A percentile compares a stretch with the other conserved stretches of the same genome.
Conservation (phyloP, 2,329 filamentous ascomycete genomes). For the Incumbomyces delicatus region DNA sequence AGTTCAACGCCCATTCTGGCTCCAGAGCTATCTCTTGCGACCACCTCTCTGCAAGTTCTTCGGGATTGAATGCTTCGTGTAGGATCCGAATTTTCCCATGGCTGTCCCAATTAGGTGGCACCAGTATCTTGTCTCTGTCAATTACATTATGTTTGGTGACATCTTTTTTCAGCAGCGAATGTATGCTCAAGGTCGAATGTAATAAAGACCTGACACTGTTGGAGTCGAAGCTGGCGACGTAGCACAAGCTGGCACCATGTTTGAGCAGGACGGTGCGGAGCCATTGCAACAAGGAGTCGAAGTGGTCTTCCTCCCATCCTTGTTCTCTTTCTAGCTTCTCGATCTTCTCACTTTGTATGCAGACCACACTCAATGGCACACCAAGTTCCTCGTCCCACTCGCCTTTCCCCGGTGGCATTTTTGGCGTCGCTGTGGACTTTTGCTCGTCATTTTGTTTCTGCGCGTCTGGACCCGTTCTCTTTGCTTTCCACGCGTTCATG, state of each 20-base stretch:
- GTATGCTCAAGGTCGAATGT: conserved; percentile 78
- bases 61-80: conserved; percentile 83
- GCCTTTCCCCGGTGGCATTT: conserved; percentile 63
- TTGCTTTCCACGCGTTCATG: conserved; percentile 69
- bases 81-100: conserved; percentile 95
- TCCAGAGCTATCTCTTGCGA: conserved; percentile 64
- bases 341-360: conserved; percentile 83
- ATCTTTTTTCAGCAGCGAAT: conserved; percentile 68
- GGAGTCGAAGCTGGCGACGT: conserved; percentile 65
- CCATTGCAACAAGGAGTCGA: conserved; percentile 91
- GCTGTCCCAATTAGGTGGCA: conserved; percentile 96
- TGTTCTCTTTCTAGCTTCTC: conserved; percentile 81
- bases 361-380: conserved; percentile 84
- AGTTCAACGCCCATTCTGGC: conserved; percentile 24
- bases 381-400: conserved; percentile 90
- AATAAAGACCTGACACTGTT: conserved; percentile 71
- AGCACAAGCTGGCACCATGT: conserved; percentile 78
- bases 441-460: conserved; percentile 52
- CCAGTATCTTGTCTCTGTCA: conserved; percentile 85
- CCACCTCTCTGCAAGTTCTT: conserved; percentile 77
- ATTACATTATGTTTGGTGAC: conserved; percentile 83
- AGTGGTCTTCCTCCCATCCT: conserved; percentile 91
- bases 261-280: conserved; percentile 81
- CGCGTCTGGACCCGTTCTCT: conserved; percentile 44
- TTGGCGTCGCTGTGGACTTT: conserved; percentile 49